Base-by-base conservation (phyloP, 768 basidiomycete genomes). In the Clitopilus passeckerianus region DNA sequence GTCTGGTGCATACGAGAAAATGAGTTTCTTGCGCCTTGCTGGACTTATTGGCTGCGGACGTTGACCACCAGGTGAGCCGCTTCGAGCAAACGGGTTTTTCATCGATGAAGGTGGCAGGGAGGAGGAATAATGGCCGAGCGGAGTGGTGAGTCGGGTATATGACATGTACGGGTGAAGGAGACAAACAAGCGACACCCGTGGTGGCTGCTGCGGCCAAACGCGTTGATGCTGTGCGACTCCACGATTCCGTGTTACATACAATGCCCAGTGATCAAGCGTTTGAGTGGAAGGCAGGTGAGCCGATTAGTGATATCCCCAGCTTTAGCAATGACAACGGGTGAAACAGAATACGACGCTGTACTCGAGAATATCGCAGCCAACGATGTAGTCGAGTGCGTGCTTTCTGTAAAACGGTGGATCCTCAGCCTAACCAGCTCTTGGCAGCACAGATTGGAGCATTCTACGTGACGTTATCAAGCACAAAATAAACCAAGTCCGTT, bases 401-500 rank as follows among this genome's bases (percentile, higher is more conserved):
- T 43, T 56, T 58, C 57, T 53, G 62, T 52, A 44, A 63, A 59
- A 54, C 56, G 53, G 60, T 58, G 22, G 44, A 23, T 52, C 53
- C 59, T 55, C 30, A 55, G 14, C 16, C 9, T 34, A 10, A 34
- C 15, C 20, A 22, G 18, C 14, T 33, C 14, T 34, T 12, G 54
- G 44, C 72, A 89, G 89, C 65, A 75, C 77, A 65, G 87, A 90
- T 67, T 95, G 92, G 93, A 65, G 77, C 18, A 71, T 77, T 41
- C 77, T 94, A 46, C 83, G 89, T 37, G 80, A 87, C 66, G 82
- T 85, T 57, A 84, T 94, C 69, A 92, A 91, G 70, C 69, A 80
- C 69, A 91, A 86, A 70, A 75, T 93, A 10, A 73, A 80, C 66
- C 75, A 90, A 77, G 91, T 91, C 64, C 57, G 44, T 63, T 54